These are phyloP conservation scores for Mycena vitilis DNA, from an alignment of 768 basidiomycete genomes.

Conservation along the genomic window DNA sequence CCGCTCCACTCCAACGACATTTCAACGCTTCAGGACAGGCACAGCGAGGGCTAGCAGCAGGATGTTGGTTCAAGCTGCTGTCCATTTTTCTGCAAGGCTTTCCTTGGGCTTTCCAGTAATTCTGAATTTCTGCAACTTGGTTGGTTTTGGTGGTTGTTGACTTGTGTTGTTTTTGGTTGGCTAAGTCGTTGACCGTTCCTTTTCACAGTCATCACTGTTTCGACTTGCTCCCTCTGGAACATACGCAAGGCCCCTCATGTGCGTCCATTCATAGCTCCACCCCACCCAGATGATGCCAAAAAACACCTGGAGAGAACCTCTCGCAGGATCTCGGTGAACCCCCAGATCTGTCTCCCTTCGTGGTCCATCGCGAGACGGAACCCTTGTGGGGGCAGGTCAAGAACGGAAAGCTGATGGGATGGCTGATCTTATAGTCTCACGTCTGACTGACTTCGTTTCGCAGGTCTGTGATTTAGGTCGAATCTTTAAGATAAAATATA, in stretches of 20 bases:
- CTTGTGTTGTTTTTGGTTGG: not conserved
- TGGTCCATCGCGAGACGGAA: conserved; percentile 60
- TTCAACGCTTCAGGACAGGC: no score
- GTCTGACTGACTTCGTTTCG: not conserved
- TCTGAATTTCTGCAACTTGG: no score
- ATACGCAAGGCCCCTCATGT: not conserved
- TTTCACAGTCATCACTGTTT: not conserved
- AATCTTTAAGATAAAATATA: no score
- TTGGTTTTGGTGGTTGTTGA: not conserved
- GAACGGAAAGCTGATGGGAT: conserved; percentile 72
- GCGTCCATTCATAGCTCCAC: not conserved
- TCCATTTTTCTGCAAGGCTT: no score
- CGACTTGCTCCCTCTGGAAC: not conserved
- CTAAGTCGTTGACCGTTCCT: not conserved
- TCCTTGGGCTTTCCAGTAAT: no score
- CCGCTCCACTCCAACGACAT: no score
- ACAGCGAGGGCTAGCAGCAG: no score
- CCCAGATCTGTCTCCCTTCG: conserved; percentile 47
- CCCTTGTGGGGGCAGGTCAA: conserved; percentile 55
- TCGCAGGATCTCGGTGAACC: conserved; percentile 52
- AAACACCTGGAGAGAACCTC: conserved; percentile 48
- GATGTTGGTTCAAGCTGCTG: no score
- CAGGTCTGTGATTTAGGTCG: not conserved
- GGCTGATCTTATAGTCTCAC: not conserved
- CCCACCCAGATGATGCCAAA: conserved; percentile 54